Base-by-base conservation (phyloP, 768 basidiomycete genomes). In the Pleurotus citrinopileatus region DNA sequence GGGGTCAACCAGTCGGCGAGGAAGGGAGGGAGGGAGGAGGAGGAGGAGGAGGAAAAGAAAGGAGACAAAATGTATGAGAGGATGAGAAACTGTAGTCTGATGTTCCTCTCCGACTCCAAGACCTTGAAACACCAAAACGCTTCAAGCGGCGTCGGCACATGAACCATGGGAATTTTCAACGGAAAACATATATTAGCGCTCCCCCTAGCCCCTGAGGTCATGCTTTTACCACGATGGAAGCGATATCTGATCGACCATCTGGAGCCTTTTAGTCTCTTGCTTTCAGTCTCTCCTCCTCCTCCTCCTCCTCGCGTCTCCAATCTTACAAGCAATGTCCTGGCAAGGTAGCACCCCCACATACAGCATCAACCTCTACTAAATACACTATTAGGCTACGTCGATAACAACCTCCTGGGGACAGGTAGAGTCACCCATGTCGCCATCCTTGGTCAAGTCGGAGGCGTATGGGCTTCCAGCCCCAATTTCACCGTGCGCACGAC, bases 341-440 rank as follows among this genome's bases (percentile, higher is more conserved):
- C 84, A 87, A 84, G 59, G 86, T 89, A 57, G 42, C 23, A 42
- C 40, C 29, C 34, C 23, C 32, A 32, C 45, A 4, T n/a, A 40
- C n/a, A 51, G 22, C 25, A 36, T n/a, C 42, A 44, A 25, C 45
- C 53, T n/a, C 20, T 12, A 25, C 37, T 42, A 37, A 47, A 28
- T 46, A 53, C 43, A 54, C 51, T 29, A 40, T 8, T 61, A 94
- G 92, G 78, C 57, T 91, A 92, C 73, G 88, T 94, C 69, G 89
- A 94, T 67, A 75, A 73, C 64, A 84, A 91, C 68, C 83, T 95
- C 54, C 68, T 95, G 61, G 89, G 82, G 29, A 84, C 73, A 57
- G 83, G 82, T 60, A 90, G 83, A 71, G 73, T 96, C 64, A n/a
- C 73, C 22, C 79, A 80, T 62, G 94, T 91, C 34, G 92, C 92